Evolutionary conservation across 1,284 basidiomycete species (phyloP), one percentile per base, ranked within the genome.

Genomic region (Tranzscheliella williamsii): DNA sequence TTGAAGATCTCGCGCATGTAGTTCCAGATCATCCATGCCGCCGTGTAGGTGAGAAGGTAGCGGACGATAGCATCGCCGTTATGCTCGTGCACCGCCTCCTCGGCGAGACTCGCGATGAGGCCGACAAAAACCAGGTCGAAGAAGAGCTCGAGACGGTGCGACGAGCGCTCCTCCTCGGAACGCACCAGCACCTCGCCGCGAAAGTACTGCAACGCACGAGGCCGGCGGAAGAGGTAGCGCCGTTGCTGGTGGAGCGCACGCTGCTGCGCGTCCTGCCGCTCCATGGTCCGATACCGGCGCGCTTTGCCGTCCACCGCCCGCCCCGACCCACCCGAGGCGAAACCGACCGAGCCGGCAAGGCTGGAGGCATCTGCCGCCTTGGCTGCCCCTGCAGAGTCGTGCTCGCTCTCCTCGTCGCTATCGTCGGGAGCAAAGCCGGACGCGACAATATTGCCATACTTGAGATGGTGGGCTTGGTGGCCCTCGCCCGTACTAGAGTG

Each of bases 51-150:
- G 17, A 73, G 30, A 8, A 71, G 42, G 35, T 69, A 73, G 5
- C 70, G 49, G 9, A 69, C 66, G 21, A 72, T 47, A 3, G 46
- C 49, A 24, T 60, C 48, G 5, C 66, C 68, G 2, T 53, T 67
- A 16, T 67, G 55, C 23, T 67, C 63, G 24, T 55, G 52, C 8
- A 69, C 47, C 33, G 56, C 70, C 42, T 65, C 62, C 35, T 72
- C 56, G 4, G 68, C 68, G 2, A 71, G 37, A 1, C 64, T 67
- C 16, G 65, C 60, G 31, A 72, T 68, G 18, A 72, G 47, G 5
- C 70, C 70, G 33, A 72, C 70, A 17, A 72, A 71, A 2, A 63
- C 58, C 11, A 72, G 47, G 24, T 72, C 70, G 32, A 72, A 72
- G 42, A 72, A 72, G 15, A 72, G 45, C 34, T 71, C 68, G 13